Base-by-base conservation (phyloP, 257 asterid species). In the Salvia splendens region DNA sequence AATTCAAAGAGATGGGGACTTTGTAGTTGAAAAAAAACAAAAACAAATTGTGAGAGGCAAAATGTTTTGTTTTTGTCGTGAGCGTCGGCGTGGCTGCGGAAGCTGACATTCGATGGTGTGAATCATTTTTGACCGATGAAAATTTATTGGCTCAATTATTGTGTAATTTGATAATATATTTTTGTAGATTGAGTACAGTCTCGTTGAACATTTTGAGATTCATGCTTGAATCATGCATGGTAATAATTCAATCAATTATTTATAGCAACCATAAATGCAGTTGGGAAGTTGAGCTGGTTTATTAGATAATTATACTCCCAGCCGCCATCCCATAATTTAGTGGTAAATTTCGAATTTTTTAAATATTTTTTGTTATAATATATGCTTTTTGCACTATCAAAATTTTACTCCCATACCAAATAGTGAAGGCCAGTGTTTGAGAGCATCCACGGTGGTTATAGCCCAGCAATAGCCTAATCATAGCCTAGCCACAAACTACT, bases 81-180 rank as follows among this genome's bases (percentile, higher is more conserved):
- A 65, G 64, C 68, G 77, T 24, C 77, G 67, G 77, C 74, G 41
- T 2, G 58, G 59, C 33, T 9, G 73, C 52, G 53, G 77, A 40
- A 54, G 60, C 47, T 64, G 77, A 64, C 61, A 59, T 72, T 71
- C 11, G 33, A 63, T 4, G 14, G 2, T 11, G 7, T 41, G 12
- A 32, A 9, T 40, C 71, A 48, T 35, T 4, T 48, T 73, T 65
- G 77, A 73, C 77, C 72, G 15, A 36, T 41, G 7, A 47, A 12
- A 42, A 42, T 9, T 55, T 8, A 55, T 33, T 56, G 14, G 24
- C 45, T 73, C 55, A 8, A 73, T 65, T 72, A 65, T 56, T 55
- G 35, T 12, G 43, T 17, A 11, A 0, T 53, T 5, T 24, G 12
- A 10, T 24, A 52, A 56, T 46, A 28, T 17, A 48, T 68, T 41